Conservation (phyloP, 164 flowering plant species). For the Stephania yunnanensis region DNA sequence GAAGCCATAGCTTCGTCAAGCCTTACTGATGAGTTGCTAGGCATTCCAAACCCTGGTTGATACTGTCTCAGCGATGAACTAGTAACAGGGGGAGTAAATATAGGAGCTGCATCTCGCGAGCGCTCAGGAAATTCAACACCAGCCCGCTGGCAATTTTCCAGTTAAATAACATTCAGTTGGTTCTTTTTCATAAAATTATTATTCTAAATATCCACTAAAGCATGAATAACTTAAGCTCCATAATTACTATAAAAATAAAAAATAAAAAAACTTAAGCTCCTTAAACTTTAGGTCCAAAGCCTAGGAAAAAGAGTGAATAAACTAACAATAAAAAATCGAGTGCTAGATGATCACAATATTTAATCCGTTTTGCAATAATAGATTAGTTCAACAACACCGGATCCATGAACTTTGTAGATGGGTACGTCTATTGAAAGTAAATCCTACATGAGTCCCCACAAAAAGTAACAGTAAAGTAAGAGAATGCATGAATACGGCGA, state of each 20-base stretch:
- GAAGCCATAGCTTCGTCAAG: slow-evolving; percentile 97
- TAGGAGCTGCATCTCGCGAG: slow-evolving; percentile 54
- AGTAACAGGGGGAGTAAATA: slow-evolving; percentile 76
- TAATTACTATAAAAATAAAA: background rate
- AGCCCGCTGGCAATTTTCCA: slow-evolving; percentile 49
- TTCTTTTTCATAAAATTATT: background rate
- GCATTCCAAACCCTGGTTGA: slow-evolving; percentile 79
- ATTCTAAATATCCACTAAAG: background rate
- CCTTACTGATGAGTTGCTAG: slow-evolving; percentile 63
- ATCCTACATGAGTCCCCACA: background rate
- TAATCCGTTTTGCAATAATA: background rate
- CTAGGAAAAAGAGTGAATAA: background rate
- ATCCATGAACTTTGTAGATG: background rate
- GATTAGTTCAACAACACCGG: background rate
- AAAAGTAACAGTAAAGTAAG: background rate
- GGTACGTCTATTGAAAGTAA: background rate
- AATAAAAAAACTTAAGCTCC: background rate
- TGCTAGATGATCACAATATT: background rate
- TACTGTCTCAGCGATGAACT: slow-evolving; percentile 37
- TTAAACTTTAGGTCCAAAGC: background rate
- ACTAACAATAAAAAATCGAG: background rate
- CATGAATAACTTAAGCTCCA: background rate
- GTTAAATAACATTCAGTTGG: slow-evolving; percentile 1
- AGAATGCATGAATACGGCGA: background rate
- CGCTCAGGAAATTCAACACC: slow-evolving; percentile 81